Evolutionary conservation across 1,139 yeast species (phyloP), one percentile per base, ranked within the genome.

Genomic region (Debaryomyces robertsiae): DNA sequence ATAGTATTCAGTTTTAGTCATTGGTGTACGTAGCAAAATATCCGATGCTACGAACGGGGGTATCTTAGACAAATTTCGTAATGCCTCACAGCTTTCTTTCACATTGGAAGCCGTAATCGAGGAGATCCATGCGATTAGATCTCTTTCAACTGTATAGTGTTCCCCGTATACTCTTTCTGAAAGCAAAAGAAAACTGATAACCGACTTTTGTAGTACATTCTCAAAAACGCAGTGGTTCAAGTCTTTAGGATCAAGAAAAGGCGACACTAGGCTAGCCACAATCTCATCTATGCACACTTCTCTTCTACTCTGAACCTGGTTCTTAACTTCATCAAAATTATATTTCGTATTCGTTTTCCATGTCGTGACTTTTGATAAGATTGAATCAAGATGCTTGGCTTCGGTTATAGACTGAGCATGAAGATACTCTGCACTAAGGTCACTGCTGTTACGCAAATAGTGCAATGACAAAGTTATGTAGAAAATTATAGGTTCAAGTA

Each of bases 21-120:
- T 50, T 0, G 77, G 75, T 1, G 74, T 61, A 32, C 77, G 54
- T 2, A 60, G 46, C 2, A 70, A 48, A 3, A 72, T 49, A 46
- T 72, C 75, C 4, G 61, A 51, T 4, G 65, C 43, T 2, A 73
- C 57, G 46, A 64, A 67, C 1, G 67, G 56, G 0, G 78, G 77
- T 14, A 69, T 65, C n/a, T 58, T 49, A 0, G 58, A 46, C 14
- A 58, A 46, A 29, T 59, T 51, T 1, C 59, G 45, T 14, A 72
- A 50, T 3, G 56, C 46, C 4, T 48, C 40, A 45, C 75, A 68
- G 15, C 73, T 63, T 4, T 49, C 49, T 4, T 54, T 45, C 6
- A 71, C 54, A 16, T 54, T 53, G 0, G 63, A 49, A 0, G 73
- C 52, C 3, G 49, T 36, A 2, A 69, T 43, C 0, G 68, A 60